Conservation (phyloP, 2,329 filamentous ascomycete species). For the Spiromastix sp. region DNA sequence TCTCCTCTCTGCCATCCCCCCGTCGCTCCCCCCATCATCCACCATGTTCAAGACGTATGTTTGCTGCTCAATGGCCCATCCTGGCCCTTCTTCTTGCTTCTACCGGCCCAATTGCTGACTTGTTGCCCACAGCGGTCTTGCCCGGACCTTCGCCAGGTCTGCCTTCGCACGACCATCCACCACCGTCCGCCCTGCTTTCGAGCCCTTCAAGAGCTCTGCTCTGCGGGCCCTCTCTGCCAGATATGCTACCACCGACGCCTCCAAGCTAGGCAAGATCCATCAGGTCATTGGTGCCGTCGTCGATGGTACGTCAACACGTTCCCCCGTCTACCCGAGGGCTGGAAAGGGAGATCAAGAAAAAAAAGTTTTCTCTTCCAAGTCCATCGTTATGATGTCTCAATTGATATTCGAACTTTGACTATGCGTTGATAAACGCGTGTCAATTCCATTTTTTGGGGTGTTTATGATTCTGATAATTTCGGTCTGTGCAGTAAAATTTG, state of each 20-base stretch:
- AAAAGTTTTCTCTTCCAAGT: not conserved
- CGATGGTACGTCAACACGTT: slow-evolving; percentile 60
- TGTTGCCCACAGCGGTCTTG: slow-evolving; percentile 45
- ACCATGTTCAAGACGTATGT: slow-evolving; percentile 54
- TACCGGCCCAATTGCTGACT: slow-evolving; percentile 6
- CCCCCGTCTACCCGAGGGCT: not conserved
- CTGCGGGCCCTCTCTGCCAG: slow-evolving; percentile 50
- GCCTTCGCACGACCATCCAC: slow-evolving; percentile 46
- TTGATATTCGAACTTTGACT: too few relatives aligned
- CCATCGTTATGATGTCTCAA: not conserved
- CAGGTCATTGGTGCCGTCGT: slow-evolving; percentile 98
- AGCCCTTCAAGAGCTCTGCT: slow-evolving; percentile 47
- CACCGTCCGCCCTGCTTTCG: slow-evolving; percentile 45
- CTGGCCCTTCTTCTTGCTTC: not conserved
- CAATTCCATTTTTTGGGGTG: too few relatives aligned
- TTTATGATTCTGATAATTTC: not conserved
- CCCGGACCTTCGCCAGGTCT: slow-evolving; percentile 53
- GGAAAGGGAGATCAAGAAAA: not conserved
- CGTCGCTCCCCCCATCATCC: slow-evolving; percentile 31
- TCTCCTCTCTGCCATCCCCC: slow-evolving; percentile 21
- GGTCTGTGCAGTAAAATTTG: slow-evolving; percentile 77
- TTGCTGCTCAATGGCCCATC: slow-evolving; percentile 11
- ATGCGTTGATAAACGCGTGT: too few relatives aligned
- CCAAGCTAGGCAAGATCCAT: slow-evolving; percentile 53
- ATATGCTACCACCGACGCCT: slow-evolving; percentile 50